A percentile compares a stretch with the other conserved stretches of the same genome.
These are phyloP conservation scores for Massarina eburnea DNA, from an alignment of 2,329 filamentous ascomycete genomes.

Conservation along the genomic window DNA sequence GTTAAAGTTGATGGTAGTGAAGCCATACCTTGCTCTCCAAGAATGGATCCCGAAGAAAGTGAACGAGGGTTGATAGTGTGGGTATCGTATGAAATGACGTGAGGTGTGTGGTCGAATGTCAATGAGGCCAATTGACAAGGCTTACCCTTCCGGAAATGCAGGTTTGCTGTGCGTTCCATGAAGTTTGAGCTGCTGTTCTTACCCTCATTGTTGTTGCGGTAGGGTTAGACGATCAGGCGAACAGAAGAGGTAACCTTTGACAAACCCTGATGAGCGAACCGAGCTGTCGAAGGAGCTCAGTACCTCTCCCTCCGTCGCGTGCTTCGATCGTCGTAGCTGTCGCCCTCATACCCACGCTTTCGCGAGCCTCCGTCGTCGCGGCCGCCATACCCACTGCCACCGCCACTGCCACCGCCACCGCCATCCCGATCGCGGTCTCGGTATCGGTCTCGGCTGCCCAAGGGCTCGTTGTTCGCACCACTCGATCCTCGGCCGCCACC, in stretches of 20 bases:
- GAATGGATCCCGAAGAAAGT: neutral
- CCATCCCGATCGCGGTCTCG: conserved; percentile 30
- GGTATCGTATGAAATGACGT: neutral
- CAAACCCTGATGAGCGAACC: conserved; percentile 36
- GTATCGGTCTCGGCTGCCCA: conserved; percentile 61
- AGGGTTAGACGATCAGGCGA: conserved; percentile 31
- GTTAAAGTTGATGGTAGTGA: neutral
- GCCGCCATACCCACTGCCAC: conserved; percentile 28
- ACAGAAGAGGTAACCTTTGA: conserved; percentile 41
- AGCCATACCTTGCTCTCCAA: conserved; percentile 1
- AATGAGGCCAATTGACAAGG: neutral
- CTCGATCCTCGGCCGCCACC: conserved; percentile 51
- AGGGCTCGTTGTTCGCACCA: conserved; percentile 82
- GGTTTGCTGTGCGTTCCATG: conserved; percentile 15
- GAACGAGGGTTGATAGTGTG: neutral
- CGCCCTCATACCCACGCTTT: conserved; percentile 69
- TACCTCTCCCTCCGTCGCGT: conserved; percentile 65
- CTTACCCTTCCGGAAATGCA: conserved; percentile 28
- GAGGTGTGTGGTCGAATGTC: neutral
- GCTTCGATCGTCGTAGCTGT: conserved; percentile 74
- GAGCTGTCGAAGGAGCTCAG: conserved; percentile 39
- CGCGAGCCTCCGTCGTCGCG: conserved; percentile 51
- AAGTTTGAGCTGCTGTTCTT: conserved; percentile 31
- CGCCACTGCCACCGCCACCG: conserved; percentile 32
- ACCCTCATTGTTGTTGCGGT: conserved; percentile 34